These are phyloP conservation scores for Trichosporon inkin DNA, from an alignment of 1,284 basidiomycete genomes.

Conservation along the genomic window DNA sequence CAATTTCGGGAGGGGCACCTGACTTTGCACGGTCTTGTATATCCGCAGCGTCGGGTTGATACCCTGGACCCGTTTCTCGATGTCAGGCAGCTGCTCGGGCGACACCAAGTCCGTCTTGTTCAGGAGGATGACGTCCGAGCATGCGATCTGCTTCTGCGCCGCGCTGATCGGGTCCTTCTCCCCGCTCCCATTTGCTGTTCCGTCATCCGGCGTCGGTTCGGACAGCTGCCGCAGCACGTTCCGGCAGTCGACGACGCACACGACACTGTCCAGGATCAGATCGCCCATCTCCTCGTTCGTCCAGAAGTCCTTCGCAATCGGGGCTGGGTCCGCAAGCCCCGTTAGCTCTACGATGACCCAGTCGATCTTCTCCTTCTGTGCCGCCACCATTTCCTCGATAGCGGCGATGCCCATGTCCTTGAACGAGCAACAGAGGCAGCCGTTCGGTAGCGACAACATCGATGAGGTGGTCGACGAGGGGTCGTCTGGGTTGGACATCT, in stretches of 20 bases:
- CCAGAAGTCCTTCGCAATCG: slow-evolving; percentile 86
- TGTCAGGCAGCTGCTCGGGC: slow-evolving; percentile 47
- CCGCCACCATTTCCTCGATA: slow-evolving; percentile 68
- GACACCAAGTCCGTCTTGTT: slow-evolving; percentile 78
- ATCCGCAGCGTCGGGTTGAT: slow-evolving; percentile 75
- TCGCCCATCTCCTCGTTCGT: slow-evolving; percentile 81
- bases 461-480: slow-evolving; percentile 35
- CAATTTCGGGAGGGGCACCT: slow-evolving; percentile 65
- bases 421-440: slow-evolving; percentile 89
- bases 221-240: slow-evolving; percentile 61
- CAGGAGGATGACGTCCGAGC: slow-evolving; percentile 78
- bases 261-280: slow-evolving; percentile 76
- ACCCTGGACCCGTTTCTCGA: slow-evolving; percentile 58
- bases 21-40: slow-evolving; percentile 63
- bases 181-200: background rate
- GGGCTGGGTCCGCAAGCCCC: slow-evolving; percentile 70
- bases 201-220: slow-evolving; percentile 31
- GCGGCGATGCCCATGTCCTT: slow-evolving; percentile 85
- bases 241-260: slow-evolving; percentile 83
- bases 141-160: slow-evolving; percentile 81
- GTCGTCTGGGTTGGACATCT: slow-evolving; percentile 58
- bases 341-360: slow-evolving; percentile 91
- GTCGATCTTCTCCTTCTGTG: slow-evolving; percentile 70
- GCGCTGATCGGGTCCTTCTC: slow-evolving; percentile 54
- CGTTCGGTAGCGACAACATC: slow-evolving; percentile 83